Evolutionary conservation across 495 filamentous ascomycete species (phyloP).

Genomic region (Glutinoglossum americanum): DNA sequence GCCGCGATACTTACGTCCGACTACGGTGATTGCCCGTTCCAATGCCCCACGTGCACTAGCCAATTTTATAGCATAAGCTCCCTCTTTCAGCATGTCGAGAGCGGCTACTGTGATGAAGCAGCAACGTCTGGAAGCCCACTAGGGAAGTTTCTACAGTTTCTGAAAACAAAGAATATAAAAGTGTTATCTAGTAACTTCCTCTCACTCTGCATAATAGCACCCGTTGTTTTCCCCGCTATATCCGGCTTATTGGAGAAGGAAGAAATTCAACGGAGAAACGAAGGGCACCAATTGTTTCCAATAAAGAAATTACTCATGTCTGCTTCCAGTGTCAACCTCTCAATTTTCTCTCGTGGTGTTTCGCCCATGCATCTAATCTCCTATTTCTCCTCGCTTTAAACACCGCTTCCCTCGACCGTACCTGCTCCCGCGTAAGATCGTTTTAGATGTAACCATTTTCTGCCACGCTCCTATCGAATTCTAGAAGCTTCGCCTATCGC

Average conservation of each 20-base stretch:
- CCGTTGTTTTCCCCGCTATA: background rate
- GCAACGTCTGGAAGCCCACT: background rate
- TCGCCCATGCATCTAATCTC: too few relatives aligned
- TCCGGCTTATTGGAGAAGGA: background rate
- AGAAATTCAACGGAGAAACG: background rate
- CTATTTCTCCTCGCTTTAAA: too few relatives aligned
- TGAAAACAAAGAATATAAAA: background rate
- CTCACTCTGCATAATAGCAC: background rate
- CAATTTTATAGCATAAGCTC: background rate
- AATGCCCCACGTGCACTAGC: background rate
- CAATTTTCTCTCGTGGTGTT: too few relatives aligned
- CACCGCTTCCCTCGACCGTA: too few relatives aligned
- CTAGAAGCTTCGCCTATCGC: too few relatives aligned
- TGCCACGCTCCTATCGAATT: too few relatives aligned
- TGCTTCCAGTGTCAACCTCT: too few relatives aligned
- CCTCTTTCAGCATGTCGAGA: background rate
- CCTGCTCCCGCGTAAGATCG: too few relatives aligned
- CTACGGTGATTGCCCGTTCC: background rate
- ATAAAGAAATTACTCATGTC: too few relatives aligned
- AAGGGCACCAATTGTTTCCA: background rate
- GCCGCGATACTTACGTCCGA: background rate
- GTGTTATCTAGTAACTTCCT: background rate
- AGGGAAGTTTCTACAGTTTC: background rate
- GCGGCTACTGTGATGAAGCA: background rate
- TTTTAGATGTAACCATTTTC: too few relatives aligned